Conservation (phyloP, 2,329 filamentous ascomycete species). For the Metarhizium rileyi region DNA sequence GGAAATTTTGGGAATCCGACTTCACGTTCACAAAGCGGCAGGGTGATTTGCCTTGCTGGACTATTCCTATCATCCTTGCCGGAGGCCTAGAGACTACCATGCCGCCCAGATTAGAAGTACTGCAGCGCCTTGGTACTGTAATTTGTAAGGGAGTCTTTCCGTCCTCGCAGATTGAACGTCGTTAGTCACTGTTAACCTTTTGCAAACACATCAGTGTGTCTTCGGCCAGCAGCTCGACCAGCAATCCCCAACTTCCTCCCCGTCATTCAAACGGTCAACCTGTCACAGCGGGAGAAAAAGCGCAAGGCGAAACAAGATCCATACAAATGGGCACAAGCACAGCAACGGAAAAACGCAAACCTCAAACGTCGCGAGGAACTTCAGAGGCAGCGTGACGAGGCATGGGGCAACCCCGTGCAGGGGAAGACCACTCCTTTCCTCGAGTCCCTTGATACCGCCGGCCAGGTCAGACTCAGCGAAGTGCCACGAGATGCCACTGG, state of each 20-base stretch:
- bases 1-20: constrained; percentile 26
- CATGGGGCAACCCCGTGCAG: constrained; percentile 67
- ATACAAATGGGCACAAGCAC: constrained; percentile 70
- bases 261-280: constrained; percentile 53
- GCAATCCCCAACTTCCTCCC: constrained; percentile 43
- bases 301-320: constrained; percentile 65
- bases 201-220: constrained; percentile 38
- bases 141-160: constrained; percentile 41
- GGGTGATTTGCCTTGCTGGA: neutral
- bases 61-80: neutral
- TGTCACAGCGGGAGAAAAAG: constrained; percentile 54
- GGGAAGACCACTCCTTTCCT: constrained; percentile 76
- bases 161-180: neutral
- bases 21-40: constrained; percentile 3
- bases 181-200: constrained; percentile 11
- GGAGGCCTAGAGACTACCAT: constrained; percentile 34
- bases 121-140: constrained; percentile 49
- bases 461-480: constrained; percentile 31
- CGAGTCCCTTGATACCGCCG: constrained; percentile 64
- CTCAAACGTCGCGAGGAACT: constrained; percentile 64
- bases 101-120: constrained; percentile 56
- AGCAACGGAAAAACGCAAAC: constrained; percentile 77
- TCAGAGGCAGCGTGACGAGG: constrained; percentile 50
- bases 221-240: constrained; percentile 42
- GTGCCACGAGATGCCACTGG: constrained; percentile 31